Base-by-base conservation (phyloP, 2,329 filamentous ascomycete species). In the Aphanocladium album region DNA sequence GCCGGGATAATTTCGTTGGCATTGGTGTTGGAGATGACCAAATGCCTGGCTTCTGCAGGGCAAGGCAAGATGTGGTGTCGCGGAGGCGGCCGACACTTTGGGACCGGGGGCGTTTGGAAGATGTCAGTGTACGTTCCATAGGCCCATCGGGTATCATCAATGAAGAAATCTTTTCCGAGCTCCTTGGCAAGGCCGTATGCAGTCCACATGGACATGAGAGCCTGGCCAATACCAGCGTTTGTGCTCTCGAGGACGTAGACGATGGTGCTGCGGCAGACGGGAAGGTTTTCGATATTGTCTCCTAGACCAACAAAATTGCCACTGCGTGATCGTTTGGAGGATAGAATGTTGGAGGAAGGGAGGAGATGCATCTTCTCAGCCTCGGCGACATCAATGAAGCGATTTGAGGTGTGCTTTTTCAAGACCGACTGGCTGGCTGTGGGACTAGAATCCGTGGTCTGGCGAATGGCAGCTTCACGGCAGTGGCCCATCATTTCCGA, bases 91-190 rank as follows among this genome's bases (percentile, higher is more conserved):
- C 83, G 80, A 71, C 91, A 96, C 25, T 77, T 73, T 1, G 88
- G 86, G 2, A 79, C 66, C 0, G 89, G 87, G 1, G 88, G 88
- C 3, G 84, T 75, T 50, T 83, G 76, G 73, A 96, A 96, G 67
- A 90, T 91, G 55, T 84, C 81, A 0, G 81, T 81, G 69, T 90
- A 96, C 56, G 81, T 80, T 11, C 91, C 91, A 67, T 95, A 95
- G 1, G 89, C 87, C 88, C 92, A 96, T 65, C 88, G 82, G 7
- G 88, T 85, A 73, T 96, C 91, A 67, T 96, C 90, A 64, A 96
- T 79, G 75, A 96, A 96, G 73, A 96, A 96, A 1, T 85, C 80
- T 25, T 91, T 80, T 16, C 83, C 84, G 70, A 96, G 89, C 62
- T 86, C 83, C 69, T 88, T 80, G 2, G 91, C 90, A 58, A 96